These are phyloP conservation scores for Pleurotus ostreatus DNA, from an alignment of 768 basidiomycete genomes.

Conservation along the genomic window DNA sequence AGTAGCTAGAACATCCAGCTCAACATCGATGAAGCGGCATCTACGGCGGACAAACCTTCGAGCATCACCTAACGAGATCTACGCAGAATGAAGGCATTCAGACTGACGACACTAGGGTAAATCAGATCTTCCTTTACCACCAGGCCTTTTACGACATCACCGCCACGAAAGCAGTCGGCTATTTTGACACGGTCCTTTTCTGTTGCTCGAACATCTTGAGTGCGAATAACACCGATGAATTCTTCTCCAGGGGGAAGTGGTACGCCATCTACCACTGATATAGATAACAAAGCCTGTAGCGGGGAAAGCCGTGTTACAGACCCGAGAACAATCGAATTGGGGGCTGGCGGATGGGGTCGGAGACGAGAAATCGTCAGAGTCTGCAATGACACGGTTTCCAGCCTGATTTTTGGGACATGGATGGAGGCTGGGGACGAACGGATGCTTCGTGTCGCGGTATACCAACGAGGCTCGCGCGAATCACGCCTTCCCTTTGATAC, in stretches of 20 bases:
- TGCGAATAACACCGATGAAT: conserved; percentile 83
- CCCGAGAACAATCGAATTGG: conserved; percentile 78
- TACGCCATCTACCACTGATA: conserved; percentile 83
- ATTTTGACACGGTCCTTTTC: conserved; percentile 90
- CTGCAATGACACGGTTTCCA: conserved; percentile 30
- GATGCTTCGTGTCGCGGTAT: conserved; percentile 56
- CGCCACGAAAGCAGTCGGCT: conserved; percentile 86
- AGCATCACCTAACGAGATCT: conserved; percentile 92
- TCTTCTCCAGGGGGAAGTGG: conserved; percentile 83
- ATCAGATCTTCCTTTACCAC: conserved; percentile 47
- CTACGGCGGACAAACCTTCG: conserved; percentile 33
- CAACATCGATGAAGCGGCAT: background rate
- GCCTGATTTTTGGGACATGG: conserved; percentile 17
- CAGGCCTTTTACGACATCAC: conserved; percentile 83
- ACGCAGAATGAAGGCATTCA: background rate
- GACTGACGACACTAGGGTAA: too few relatives aligned
- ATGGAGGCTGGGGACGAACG: conserved; percentile 46
- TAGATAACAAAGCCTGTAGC: conserved; percentile 76
- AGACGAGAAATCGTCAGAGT: conserved; percentile 59
- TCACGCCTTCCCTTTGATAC: conserved; percentile 58
- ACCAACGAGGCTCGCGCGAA: conserved; percentile 72
- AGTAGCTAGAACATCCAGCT: conserved; percentile 46
- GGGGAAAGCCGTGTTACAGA: conserved; percentile 81
- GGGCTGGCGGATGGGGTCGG: conserved; percentile 69
- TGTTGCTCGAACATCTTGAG: conserved; percentile 85